A percentile compares a stretch with the other conserved stretches of the same genome.
These are phyloP conservation scores for Mycena latifolia DNA, from an alignment of 768 basidiomycete genomes.

Conservation along the genomic window DNA sequence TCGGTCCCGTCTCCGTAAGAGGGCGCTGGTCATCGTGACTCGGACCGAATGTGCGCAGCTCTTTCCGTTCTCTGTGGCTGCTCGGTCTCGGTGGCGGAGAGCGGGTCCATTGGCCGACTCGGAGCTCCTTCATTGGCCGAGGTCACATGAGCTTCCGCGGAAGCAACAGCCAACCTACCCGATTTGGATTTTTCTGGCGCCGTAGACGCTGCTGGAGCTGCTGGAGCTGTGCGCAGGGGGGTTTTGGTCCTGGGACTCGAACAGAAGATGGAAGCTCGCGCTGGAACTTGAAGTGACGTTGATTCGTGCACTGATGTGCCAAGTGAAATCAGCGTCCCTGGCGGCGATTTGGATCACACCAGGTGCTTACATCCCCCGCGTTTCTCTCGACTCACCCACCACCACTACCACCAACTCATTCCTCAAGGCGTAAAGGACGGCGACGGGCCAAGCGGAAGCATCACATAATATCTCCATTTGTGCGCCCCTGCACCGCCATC, in stretches of 20 bases:
- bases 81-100: not conserved
- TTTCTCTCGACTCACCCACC: not conserved
- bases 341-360: conserved; percentile 13
- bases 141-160: conserved; percentile 2
- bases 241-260: not conserved
- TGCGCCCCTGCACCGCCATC: conserved; percentile 21
- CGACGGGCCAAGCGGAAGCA: conserved; percentile 14
- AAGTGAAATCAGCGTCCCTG: not conserved
- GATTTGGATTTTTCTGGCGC: conserved; percentile 4
- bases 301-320: conserved; percentile 15
- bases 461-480: conserved; percentile 21
- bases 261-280: conserved; percentile 1
- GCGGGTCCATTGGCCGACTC: not conserved
- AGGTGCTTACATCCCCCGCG: conserved; percentile 2
- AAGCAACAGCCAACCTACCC: conserved; percentile 6
- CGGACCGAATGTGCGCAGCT: conserved; percentile 22
- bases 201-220: not conserved
- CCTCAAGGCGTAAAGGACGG: not conserved
- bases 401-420: not conserved
- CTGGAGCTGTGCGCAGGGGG: not conserved
- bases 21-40: conserved; percentile 14
- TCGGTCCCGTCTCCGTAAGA: conserved; percentile 12
- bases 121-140: conserved; percentile 15
- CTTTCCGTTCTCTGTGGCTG: conserved; percentile 2
- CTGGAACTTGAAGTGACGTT: conserved; percentile 10